Evolutionary conservation across 1,139 yeast species (phyloP), one percentile per base, ranked within the genome.

Genomic region (Pichia sp.): DNA sequence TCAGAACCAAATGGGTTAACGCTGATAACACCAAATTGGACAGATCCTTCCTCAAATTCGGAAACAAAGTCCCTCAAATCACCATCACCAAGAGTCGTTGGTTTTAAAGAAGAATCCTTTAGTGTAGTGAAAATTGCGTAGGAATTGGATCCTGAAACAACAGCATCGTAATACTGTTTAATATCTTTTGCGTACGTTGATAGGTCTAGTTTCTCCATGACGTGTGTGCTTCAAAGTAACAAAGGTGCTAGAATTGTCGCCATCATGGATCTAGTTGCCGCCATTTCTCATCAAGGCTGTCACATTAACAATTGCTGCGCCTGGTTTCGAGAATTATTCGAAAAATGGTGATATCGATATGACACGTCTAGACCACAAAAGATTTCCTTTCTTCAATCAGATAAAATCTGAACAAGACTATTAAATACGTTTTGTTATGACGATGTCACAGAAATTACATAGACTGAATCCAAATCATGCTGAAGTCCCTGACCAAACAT

Each of bases 1-100:
- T 84, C 93, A 2, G 94, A 81, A 30, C 94, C 94, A 40, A 93
- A 93, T 42, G 89, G 95, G 41, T 79, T 77, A 34, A 89, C 89
- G 39, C 95, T 74, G 23, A 88, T 84, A 50, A 91, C 71, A 34
- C 97, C 98, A 58, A 82, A 91, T 67, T 89, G 96, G 42, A 89
- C 86, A 47, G 79, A 78, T 2, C 95, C 86, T 51, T 89, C 97
- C 53, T 80, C 82, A 60, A 91, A 89, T 49, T 83, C 74, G 35
- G 76, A 80, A 37, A 85, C 77, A 58, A 91, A 88, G 43, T 86
- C 96, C 35, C 71, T 71, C 55, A 91, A 77, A 42, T 75, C 79
- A 19, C 82, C 84, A 36, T 70, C 58, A 24, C 86, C 88, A 2
- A 75, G 64, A 34, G 68, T 73, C 5, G 72, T 66, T 21, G 84